Conservation (phyloP, 805 yeast species). For the Brettanomyces nanus region DNA sequence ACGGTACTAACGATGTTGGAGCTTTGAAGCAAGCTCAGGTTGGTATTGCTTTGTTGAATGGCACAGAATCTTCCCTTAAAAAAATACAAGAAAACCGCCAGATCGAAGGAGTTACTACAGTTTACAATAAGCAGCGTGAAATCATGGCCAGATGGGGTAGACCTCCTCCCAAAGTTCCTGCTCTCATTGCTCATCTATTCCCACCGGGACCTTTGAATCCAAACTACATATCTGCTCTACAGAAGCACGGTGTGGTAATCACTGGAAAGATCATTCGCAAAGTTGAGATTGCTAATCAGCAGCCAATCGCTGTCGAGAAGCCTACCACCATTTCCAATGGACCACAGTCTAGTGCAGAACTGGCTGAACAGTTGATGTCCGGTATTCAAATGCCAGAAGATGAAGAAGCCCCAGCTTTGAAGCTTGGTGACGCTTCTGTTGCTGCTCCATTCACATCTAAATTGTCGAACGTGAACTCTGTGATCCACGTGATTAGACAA, state of each 20-base stretch:
- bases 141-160: constrained; percentile 75
- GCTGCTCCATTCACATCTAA: constrained; percentile 99
- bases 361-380: constrained; percentile 61
- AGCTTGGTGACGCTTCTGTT: constrained; percentile 96
- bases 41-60: constrained; percentile 96
- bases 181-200: constrained; percentile 83
- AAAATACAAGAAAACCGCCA: constrained; percentile 77
- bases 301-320: constrained; percentile 21
- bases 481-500: constrained; percentile 89
- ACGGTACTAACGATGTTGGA: constrained; percentile 99
- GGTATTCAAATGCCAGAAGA: constrained; percentile 44
- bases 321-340: constrained; percentile 18
- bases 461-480: constrained; percentile 84
- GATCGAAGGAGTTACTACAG: constrained; percentile 50
- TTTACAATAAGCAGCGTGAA: constrained; percentile 80
- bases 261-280: constrained; percentile 64
- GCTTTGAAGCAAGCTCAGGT: constrained; percentile 97
- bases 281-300: constrained; percentile 42
- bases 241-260: constrained; percentile 71
- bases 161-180: constrained; percentile 79
- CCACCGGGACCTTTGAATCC: constrained; percentile 96
- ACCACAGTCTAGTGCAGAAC: constrained; percentile 19
- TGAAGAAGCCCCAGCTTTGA: constrained; percentile 85
- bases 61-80: constrained; percentile 90
- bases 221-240: constrained; percentile 76